These are phyloP conservation scores for Fragaria vesca DNA, from an alignment of 306 rosid species.

Conservation along the genomic window DNA sequence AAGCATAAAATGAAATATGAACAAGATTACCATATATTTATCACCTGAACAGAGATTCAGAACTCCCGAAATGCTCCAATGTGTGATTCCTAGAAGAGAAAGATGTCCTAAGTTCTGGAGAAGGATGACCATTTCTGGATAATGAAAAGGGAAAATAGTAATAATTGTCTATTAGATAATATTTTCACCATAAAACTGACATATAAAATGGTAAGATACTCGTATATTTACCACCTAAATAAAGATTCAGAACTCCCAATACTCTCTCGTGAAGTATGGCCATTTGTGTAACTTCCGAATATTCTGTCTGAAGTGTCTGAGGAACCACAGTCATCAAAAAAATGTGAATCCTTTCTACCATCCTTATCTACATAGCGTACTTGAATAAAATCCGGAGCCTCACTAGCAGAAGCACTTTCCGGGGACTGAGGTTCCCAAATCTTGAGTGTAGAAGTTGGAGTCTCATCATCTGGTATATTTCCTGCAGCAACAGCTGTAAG, in stretches of 20 bases:
- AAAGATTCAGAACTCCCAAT: conserved; percentile 67
- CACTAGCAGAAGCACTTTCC: conserved; percentile 55
- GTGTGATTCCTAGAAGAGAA: conserved; percentile 35
- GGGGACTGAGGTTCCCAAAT: conserved; percentile 65
- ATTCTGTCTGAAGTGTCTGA: conserved; percentile 49
- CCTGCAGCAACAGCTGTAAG: conserved; percentile 87
- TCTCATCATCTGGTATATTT: conserved; percentile 57
- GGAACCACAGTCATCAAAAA: conserved; percentile 45
- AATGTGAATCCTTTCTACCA: conserved; percentile 41
- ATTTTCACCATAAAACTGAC: conserved; percentile 23
- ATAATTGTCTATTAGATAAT: neutral
- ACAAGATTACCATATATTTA: conserved; percentile 25
- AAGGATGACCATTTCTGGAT: conserved; percentile 31
- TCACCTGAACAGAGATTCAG: conserved; percentile 81
- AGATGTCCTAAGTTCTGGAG: conserved; percentile 48
- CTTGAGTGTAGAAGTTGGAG: conserved; percentile 45
- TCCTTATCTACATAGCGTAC: conserved; percentile 56
- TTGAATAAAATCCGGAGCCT: conserved; percentile 61
- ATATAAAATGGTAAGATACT: conserved; percentile 7
- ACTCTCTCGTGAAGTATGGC: conserved; percentile 34
- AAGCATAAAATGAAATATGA: conserved; percentile 19
- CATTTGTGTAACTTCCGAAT: conserved; percentile 45
- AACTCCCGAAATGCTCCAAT: conserved; percentile 64
- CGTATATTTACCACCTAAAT: conserved; percentile 62
- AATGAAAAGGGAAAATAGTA: neutral